These are phyloP conservation scores for Pascua sp. DNA, from an alignment of 1,284 basidiomycete species.

Conservation along the genomic window DNA sequence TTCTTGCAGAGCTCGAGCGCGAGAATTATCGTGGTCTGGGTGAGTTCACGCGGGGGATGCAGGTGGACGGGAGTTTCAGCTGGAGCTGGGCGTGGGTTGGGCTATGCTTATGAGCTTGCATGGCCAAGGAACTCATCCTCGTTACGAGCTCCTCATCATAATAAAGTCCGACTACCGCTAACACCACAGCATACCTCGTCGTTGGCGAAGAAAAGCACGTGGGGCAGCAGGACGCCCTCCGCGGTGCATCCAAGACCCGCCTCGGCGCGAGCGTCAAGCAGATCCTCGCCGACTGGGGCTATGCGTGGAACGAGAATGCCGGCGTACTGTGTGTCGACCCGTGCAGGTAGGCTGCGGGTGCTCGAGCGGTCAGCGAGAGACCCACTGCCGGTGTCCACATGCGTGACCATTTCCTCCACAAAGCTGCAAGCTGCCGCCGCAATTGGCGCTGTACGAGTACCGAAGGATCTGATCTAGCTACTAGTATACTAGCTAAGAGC, in stretches of 20 bases:
- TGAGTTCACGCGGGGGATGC: too few species aligned
- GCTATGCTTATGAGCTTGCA: not conserved
- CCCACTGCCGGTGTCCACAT: too few species aligned
- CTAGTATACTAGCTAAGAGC: too few species aligned
- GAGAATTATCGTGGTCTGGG: constrained; percentile 81
- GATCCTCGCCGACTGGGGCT: constrained; percentile 87
- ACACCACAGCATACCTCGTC: constrained; percentile 68
- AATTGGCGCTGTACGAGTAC: too few species aligned
- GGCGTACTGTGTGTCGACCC: constrained; percentile 82
- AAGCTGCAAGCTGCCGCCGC: too few species aligned
- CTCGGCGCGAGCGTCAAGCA: constrained; percentile 79
- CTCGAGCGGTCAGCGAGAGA: too few species aligned
- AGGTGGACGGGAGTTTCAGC: too few species aligned
- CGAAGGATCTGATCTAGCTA: too few species aligned
- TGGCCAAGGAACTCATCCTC: too few species aligned
- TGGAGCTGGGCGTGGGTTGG: not conserved
- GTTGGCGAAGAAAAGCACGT: constrained; percentile 96
- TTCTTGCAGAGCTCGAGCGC: constrained; percentile 78
- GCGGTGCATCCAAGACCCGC: constrained; percentile 75
- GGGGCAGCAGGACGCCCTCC: constrained; percentile 72
- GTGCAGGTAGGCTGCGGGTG: constrained; percentile 20
- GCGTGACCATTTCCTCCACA: too few species aligned
- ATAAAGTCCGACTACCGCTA: constrained; percentile 12
- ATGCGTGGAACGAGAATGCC: constrained; percentile 90
- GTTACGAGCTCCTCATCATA: not conserved